Base-by-base conservation (phyloP, 306 rosid genomes). In the Pueraria montana region DNA sequence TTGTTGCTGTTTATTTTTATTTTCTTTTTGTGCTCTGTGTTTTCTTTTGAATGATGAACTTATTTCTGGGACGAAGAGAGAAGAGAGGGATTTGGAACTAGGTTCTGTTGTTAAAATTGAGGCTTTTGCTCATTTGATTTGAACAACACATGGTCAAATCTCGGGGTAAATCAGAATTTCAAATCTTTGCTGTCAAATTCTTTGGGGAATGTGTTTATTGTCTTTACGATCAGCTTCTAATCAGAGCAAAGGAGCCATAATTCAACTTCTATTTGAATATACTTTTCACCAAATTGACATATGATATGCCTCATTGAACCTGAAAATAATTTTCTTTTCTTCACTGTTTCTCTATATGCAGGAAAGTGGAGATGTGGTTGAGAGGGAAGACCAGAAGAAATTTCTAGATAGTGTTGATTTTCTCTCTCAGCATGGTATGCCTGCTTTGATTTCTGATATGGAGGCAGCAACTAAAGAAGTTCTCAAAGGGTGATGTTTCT, bases 371-470 rank as follows among this genome's bases (percentile, higher is more conserved):
- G 93, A 96, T 48, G 87, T 86, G 45, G 80, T 92, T 81, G 89
- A 89, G 77, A 76, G 86, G 84, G 95, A 94, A 42, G 97, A 90
- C 87, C 95, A 92, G 84, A 94, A 91, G 91, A 91, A 87, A 87
- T 96, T 94, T 90, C 91, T 96, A 26, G 92, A 89, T 56, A 91
- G 87, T 82, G 86, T 93, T 83, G 98, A 96, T 91, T 92, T 87
- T 88, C 91, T 96, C 67, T 79, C 91, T 59, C 85, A 85, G 68
- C 40, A 82, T 83, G 97, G 89, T 77, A 61, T 96, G 86, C 88
- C 93, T 77, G 68, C 89, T 84, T 86, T 96, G 90, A 91, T 94
- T 77, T 83, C 90, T 43, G 88, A 89, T 43, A 86, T 92, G 92
- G 97, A 94, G 83, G 78, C 77, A 12, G 98, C 94, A 58, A 82